Evolutionary conservation across 345 rosid genomes (phyloP).

Genomic region (Hypericum androsaemum): DNA sequence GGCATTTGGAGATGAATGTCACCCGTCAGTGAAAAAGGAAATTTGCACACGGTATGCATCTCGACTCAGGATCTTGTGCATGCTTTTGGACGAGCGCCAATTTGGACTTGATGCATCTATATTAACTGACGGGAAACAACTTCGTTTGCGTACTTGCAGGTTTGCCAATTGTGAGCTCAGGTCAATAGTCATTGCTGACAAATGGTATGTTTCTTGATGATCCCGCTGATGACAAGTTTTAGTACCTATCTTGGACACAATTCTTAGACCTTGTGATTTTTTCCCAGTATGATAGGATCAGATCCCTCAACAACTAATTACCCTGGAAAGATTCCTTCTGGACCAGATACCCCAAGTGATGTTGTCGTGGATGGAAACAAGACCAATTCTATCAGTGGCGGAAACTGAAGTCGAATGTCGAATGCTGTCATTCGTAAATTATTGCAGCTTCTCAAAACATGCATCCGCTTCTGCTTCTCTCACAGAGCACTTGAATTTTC

Average conservation of each 20-base stretch:
- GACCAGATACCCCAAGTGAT: slow-evolving; percentile 43
- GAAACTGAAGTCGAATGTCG: no score
- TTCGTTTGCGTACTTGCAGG: slow-evolving; percentile 29
- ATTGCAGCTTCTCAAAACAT: no score
- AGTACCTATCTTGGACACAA: background rate
- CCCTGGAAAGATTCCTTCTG: slow-evolving; percentile 75
- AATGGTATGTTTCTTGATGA: slow-evolving; percentile 29
- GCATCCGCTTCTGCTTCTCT: no score
- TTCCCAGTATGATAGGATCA: slow-evolving; percentile 63
- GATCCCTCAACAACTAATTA: slow-evolving; percentile 51
- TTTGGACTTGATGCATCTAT: no score
- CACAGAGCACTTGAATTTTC: no score
- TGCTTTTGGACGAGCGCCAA: no score
- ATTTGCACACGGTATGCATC: slow-evolving; percentile 60
- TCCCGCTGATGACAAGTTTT: background rate
- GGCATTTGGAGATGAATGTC: slow-evolving; percentile 68
- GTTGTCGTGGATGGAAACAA: no score
- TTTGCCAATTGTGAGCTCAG: slow-evolving; percentile 96
- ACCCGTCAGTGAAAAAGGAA: slow-evolving; percentile 63
- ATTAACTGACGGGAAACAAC: slow-evolving; percentile 5
- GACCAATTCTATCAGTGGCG: no score
- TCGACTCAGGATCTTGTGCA: background rate
- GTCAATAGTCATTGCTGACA: slow-evolving; percentile 78
- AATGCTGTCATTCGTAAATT: no score
- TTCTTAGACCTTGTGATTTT: slow-evolving; percentile 8